Evolutionary conservation across 140 eudicot species (phyloP).

Genomic region (Oenanthe javanica): DNA sequence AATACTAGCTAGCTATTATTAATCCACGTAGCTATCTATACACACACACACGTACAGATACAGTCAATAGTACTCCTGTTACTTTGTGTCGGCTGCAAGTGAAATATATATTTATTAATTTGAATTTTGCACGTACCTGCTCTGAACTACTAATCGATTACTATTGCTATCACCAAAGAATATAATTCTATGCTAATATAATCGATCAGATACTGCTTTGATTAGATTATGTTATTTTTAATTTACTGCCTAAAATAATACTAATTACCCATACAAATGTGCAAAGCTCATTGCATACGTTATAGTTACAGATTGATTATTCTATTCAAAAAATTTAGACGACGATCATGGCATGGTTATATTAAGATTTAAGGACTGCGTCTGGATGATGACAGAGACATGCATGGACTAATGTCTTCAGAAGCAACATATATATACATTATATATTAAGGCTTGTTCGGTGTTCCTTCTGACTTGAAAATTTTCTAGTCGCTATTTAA

Average conservation of each 20-base stretch:
- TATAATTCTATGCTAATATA: not conserved
- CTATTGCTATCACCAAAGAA: not conserved
- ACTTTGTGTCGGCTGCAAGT: slow-evolving; percentile 2
- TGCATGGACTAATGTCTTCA: too few relatives aligned
- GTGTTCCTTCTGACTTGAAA: too few relatives aligned
- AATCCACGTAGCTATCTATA: not conserved
- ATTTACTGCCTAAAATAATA: not conserved
- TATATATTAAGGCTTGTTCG: too few relatives aligned
- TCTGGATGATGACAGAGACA: not conserved
- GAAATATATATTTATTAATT: not conserved
- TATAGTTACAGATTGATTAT: not conserved
- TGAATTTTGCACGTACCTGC: not conserved
- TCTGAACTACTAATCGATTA: not conserved
- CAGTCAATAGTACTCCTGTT: not conserved
- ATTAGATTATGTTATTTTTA: not conserved
- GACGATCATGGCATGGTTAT: not conserved
- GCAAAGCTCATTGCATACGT: slow-evolving; percentile 2
- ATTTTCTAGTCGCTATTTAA: not conserved
- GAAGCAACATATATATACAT: too few relatives aligned
- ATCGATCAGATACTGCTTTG: not conserved
- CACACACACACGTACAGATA: not conserved
- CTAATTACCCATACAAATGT: not conserved
- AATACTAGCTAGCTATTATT: too few relatives aligned
- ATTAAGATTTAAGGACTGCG: not conserved
- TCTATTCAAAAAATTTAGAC: not conserved